Evolutionary conservation across 768 basidiomycete species (phyloP).

Genomic region (Solioccasus polychromus): DNA sequence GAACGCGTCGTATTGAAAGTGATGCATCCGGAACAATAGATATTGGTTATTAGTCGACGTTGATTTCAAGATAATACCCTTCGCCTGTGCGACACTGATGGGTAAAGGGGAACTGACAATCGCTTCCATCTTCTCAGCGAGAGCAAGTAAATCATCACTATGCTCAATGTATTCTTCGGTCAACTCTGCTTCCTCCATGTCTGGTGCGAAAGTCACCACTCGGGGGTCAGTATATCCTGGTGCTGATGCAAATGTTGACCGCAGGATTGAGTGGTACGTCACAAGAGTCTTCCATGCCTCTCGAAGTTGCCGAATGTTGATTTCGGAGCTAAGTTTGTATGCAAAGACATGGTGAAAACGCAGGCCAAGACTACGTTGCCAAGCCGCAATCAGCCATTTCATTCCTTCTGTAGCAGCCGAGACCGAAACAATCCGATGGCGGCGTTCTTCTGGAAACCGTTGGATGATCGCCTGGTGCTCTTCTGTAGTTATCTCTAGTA

Average conservation of each 20-base stretch:
- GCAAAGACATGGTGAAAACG: slow-evolving; percentile 45
- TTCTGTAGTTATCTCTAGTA: slow-evolving; percentile 6
- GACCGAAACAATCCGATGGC: slow-evolving; percentile 17
- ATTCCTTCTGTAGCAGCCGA: slow-evolving; percentile 28
- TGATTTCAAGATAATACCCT: slow-evolving; percentile 18
- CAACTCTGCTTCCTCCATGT: slow-evolving; percentile 3
- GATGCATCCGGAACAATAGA: slow-evolving; percentile 39
- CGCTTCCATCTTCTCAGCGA: slow-evolving; percentile 21
- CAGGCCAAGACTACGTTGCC: slow-evolving; percentile 40
- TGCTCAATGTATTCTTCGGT: slow-evolving; percentile 11
- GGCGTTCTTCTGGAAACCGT: slow-evolving; percentile 14
- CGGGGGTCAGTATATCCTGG: slow-evolving; percentile 16
- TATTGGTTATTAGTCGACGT: slow-evolving; percentile 11
- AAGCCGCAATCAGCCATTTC: slow-evolving; percentile 41
- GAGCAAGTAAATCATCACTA: slow-evolving; percentile 2
- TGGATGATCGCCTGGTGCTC: slow-evolving; percentile 11
- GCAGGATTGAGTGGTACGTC: slow-evolving; percentile 37
- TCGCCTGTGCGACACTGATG: slow-evolving; percentile 17
- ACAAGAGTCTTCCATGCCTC: slow-evolving; percentile 39
- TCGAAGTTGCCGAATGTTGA: slow-evolving; percentile 30
- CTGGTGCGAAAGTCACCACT: slow-evolving; percentile 23
- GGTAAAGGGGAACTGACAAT: slow-evolving; percentile 23
- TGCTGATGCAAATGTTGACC: slow-evolving; percentile 39
- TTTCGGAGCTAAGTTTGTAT: slow-evolving; percentile 31
- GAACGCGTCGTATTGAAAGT: slow-evolving; percentile 52